These are phyloP conservation scores for Elaeis oleifera DNA, from an alignment of 202 grass and related monocot genomes.

Conservation along the genomic window DNA sequence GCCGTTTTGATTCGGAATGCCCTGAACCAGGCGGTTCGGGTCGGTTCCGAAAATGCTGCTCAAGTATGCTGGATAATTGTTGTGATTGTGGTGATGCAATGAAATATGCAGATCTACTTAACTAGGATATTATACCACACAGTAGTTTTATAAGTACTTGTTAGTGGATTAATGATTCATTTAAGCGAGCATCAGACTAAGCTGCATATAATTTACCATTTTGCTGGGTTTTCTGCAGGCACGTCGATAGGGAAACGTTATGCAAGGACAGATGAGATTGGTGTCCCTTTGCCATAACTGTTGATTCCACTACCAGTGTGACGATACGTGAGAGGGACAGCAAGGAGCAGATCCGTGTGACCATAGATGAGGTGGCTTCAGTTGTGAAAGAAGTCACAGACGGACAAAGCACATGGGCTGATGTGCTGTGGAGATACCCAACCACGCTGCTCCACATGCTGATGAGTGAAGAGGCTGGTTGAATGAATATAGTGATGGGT, in stretches of 20 bases:
- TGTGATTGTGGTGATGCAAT: background rate
- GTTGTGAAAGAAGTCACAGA: conserved; percentile 61
- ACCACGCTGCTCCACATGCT: conserved; percentile 18
- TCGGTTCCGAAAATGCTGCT: too few species aligned
- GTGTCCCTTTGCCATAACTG: conserved; percentile 5
- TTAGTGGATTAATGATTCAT: too few species aligned
- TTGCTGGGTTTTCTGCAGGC: conserved; percentile 27
- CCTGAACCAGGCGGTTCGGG: too few species aligned
- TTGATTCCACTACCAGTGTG: conserved; percentile 31
- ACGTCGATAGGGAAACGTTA: conserved; percentile 69
- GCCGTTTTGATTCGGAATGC: too few species aligned
- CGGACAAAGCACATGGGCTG: conserved; percentile 64
- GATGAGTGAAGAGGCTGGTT: conserved; percentile 21
- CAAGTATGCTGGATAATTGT: background rate
- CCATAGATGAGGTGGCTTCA: conserved; percentile 56
- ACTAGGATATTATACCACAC: too few species aligned
- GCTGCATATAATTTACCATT: background rate
- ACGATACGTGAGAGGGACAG: conserved; percentile 63
- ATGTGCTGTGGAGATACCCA: conserved; percentile 79
- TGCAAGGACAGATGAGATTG: conserved; percentile 55
- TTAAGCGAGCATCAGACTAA: too few species aligned
- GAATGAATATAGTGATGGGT: too few species aligned
- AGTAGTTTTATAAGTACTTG: too few species aligned
- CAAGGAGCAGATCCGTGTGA: conserved; percentile 62
- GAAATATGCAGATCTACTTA: too few species aligned